Evolutionary conservation across 768 basidiomycete species (phyloP).

Genomic region (Roridomyces roridus): DNA sequence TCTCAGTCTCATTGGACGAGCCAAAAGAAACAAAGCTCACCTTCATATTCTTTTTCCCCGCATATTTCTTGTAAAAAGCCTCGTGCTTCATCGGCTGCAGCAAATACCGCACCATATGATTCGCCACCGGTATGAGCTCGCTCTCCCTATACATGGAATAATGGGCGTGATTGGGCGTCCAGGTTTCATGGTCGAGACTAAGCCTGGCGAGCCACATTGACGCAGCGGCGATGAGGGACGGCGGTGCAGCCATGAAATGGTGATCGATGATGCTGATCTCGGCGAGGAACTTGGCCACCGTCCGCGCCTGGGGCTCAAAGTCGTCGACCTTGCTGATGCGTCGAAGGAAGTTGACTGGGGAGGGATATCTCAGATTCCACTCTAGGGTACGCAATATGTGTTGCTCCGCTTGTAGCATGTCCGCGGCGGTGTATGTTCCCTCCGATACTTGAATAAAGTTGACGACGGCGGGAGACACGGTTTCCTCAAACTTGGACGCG

Average conservation of each 20-base stretch:
- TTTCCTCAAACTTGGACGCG: conserved; percentile 93
- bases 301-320: conserved; percentile 85
- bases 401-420: conserved; percentile 88
- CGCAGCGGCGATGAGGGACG: conserved; percentile 83
- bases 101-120: conserved; percentile 88
- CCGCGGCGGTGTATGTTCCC: conserved; percentile 73
- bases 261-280: conserved; percentile 87
- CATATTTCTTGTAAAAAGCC: conserved; percentile 89
- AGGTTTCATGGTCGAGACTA: conserved; percentile 78
- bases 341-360: conserved; percentile 88
- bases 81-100: conserved; percentile 75
- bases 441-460: conserved; percentile 86
- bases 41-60: conserved; percentile 83
- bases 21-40: conserved; percentile 46
- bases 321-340: conserved; percentile 93
- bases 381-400: conserved; percentile 87
- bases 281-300: conserved; percentile 89
- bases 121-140: conserved; percentile 80
- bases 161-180: conserved; percentile 84
- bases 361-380: conserved; percentile 87
- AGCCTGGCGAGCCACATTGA: conserved; percentile 87
- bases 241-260: conserved; percentile 73
- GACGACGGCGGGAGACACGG: conserved; percentile 81
- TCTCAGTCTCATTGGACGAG: too few relatives aligned
- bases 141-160: conserved; percentile 87